These are phyloP conservation scores for Calycina marina DNA, from an alignment of 2,329 filamentous ascomycete genomes.

Conservation along the genomic window DNA sequence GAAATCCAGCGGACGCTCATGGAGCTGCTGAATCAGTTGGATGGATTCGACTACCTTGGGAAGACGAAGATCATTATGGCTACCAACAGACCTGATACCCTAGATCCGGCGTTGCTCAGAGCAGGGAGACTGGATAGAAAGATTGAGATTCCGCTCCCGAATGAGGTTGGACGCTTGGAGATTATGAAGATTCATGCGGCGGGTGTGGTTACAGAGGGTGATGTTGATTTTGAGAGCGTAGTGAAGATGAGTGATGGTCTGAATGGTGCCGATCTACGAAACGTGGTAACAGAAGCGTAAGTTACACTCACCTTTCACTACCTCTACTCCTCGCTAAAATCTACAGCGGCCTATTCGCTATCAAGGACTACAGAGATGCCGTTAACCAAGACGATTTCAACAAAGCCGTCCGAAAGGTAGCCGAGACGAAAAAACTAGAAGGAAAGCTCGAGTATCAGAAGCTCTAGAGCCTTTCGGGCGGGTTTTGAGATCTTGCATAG, in stretches of 20 bases:
- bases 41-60: slow-evolving; percentile 97
- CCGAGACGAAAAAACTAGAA: slow-evolving; percentile 94
- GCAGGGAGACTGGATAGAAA: slow-evolving; percentile 91
- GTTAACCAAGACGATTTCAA: slow-evolving; percentile 99
- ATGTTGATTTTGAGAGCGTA: slow-evolving; percentile 97
- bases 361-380: slow-evolving; percentile 93
- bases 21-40: slow-evolving; percentile 96
- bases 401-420: slow-evolving; percentile 95
- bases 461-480: slow-evolving; percentile 40
- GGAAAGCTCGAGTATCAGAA: slow-evolving; percentile 98
- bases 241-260: slow-evolving; percentile 99
- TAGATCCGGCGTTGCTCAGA: slow-evolving; percentile 83
- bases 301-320: slow-evolving; percentile 25
- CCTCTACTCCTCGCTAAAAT: slow-evolving; percentile 15
- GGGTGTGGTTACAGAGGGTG: slow-evolving; percentile 76
- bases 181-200: slow-evolving; percentile 95
- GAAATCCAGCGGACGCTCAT: slow-evolving; percentile 98
- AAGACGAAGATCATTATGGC: slow-evolving; percentile 99
- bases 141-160: slow-evolving; percentile 93
- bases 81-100: slow-evolving; percentile 90
- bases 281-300: slow-evolving; percentile 97
- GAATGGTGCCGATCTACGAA: slow-evolving; percentile 93
- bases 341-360: slow-evolving; percentile 76
- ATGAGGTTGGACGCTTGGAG: slow-evolving; percentile 90
- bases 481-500: slow-evolving; percentile 13